phyloP scores from a whole-genome alignment of 2,329 filamentous ascomycete species.

The Neonectria faginata region DNA sequence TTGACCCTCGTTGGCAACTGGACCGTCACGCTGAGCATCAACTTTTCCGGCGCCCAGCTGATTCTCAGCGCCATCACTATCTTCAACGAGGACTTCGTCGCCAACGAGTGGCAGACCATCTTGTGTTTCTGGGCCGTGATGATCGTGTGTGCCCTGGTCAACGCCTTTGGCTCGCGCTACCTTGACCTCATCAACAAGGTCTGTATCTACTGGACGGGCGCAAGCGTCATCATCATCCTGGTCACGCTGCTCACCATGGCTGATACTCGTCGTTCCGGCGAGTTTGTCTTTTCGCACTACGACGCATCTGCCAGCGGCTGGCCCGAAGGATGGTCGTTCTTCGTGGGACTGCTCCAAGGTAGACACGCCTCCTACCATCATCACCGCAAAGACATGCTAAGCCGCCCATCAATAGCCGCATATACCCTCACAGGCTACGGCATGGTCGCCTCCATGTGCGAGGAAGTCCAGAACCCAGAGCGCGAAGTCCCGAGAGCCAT shows the following conservation, averaged over 20 bases:
- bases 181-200: slow-evolving; percentile 76
- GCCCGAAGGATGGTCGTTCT: slow-evolving; percentile 73
- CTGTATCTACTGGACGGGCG: slow-evolving; percentile 79
- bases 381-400: slow-evolving; percentile 20
- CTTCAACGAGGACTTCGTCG: slow-evolving; percentile 69
- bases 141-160: slow-evolving; percentile 72
- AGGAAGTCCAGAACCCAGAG: slow-evolving; percentile 71
- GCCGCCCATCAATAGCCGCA: slow-evolving; percentile 45
- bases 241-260: slow-evolving; percentile 76
- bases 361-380: slow-evolving; percentile 52
- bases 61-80: slow-evolving; percentile 76
- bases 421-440: slow-evolving; percentile 61
- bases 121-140: slow-evolving; percentile 78
- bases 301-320: slow-evolving; percentile 76
- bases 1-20: slow-evolving; percentile 80
- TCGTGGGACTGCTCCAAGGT: slow-evolving; percentile 65
- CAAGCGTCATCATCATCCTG: slow-evolving; percentile 76
- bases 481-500: slow-evolving; percentile 75
- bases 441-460: slow-evolving; percentile 66
- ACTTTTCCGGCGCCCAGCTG: slow-evolving; percentile 77
- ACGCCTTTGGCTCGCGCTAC: slow-evolving; percentile 69
- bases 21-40: slow-evolving; percentile 75
- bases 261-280: slow-evolving; percentile 70
- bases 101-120: slow-evolving; percentile 78
- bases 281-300: slow-evolving; percentile 76